Evolutionary conservation across 1,139 yeast genomes (phyloP).

Genomic region (Pichia sp.): DNA sequence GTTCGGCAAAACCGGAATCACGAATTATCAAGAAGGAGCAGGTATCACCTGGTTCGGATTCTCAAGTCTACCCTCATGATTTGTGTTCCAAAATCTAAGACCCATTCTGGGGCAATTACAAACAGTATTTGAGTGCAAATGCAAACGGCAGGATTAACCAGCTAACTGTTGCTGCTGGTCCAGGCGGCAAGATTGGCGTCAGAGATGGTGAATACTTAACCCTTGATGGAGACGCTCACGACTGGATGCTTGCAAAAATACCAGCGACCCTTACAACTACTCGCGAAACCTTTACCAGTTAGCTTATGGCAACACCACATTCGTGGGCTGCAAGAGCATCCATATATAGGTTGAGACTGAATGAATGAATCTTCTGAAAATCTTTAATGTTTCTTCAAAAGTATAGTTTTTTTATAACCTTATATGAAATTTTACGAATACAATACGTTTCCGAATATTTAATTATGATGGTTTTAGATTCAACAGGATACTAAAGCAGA

Average conservation of each 20-base stretch:
- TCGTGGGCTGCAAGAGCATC: neutral
- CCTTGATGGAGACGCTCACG: conserved; percentile 18
- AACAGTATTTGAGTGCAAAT: conserved; percentile 9
- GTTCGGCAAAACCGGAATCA: conserved; percentile 5
- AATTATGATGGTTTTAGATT: too few species aligned
- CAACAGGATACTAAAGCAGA: too few species aligned
- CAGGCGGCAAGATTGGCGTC: conserved; percentile 7
- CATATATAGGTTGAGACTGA: neutral
- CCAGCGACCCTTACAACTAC: conserved; percentile 24
- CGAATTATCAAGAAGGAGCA: conserved; percentile 38
- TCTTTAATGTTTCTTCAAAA: neutral
- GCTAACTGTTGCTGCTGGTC: conserved; percentile 21
- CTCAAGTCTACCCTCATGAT: conserved; percentile 12
- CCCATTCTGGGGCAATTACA: neutral
- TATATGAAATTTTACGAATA: too few species aligned
- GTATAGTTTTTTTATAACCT: neutral
- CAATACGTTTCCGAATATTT: too few species aligned
- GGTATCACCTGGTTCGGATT: conserved; percentile 38
- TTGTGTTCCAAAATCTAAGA: conserved; percentile 7
- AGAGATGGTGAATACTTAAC: conserved; percentile 13
- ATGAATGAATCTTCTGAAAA: neutral
- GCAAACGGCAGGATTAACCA: conserved; percentile 7
- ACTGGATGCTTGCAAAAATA: conserved; percentile 24
- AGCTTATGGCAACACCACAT: conserved; percentile 10
- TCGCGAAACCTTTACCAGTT: conserved; percentile 21